Base-by-base conservation (phyloP, 495 filamentous ascomycete species). In the Xylaria flabelliformis region DNA sequence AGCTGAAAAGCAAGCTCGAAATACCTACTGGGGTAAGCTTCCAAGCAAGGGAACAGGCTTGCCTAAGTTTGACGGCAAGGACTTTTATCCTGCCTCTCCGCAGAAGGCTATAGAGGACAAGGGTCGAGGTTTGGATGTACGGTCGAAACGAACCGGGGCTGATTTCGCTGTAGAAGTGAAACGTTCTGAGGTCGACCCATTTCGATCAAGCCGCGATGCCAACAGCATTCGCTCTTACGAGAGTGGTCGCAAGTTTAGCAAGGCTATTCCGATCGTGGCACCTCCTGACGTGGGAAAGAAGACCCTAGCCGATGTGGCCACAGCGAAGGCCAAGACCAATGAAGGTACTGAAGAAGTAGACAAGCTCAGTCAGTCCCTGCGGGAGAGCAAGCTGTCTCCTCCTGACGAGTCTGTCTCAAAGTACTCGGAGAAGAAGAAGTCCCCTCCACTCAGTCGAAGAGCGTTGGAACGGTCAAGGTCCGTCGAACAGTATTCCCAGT, bases 21-120 rank as follows among this genome's bases (percentile, higher is more conserved):
- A 78, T 59, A 71, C 86, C 51, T 88, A 88, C 71, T 88, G 86
- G 86, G 85, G 84, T 46, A 80, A 82, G 19, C 80, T 83, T 24
- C 79, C 84, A 53, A 80, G 74, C 62, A 76, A 77, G 26, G 77
- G 80, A 48, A 75, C 74, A n/a, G 85, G 86, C 17, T 74, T 89
- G 21, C 87, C 87, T 42, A 88, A 86, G 73, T 89, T 83, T 65
- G 86, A 89, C 64, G 87, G 87, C 1, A 86, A 86, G 75, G 82
- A 88, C 69, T 89, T 89, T 74, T 88, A 88, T 69, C 85, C 84
- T 3, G 77, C 86, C 3, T 88, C 87, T 1, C 85, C 86, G 0
- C 72, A 76, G 64, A 87, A 85, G 74, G 74, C 79, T 56, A 53
- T 42, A 36, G 41, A 53, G 48, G 56, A 61, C 39, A 62, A 50